phyloP scores from a whole-genome alignment of 2,329 filamentous ascomycete species.

The Stemphylium beticola region DNA sequence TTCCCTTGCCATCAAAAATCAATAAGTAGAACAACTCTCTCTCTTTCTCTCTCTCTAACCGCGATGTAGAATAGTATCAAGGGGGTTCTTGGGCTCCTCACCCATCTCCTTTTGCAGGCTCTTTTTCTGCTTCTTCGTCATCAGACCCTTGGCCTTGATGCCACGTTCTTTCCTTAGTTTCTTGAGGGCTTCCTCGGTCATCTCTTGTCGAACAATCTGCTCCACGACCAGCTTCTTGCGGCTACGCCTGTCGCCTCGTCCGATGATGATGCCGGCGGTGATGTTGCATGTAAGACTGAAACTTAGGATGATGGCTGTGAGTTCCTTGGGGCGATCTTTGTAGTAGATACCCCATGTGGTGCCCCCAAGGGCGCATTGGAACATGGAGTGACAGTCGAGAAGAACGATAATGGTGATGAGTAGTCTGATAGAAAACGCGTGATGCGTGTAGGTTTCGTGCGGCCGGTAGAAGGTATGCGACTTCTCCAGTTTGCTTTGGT shows the following conservation, averaged over 20 bases:
- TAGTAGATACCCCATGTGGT: slow-evolving; percentile 82
- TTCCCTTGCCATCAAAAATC: too few species aligned
- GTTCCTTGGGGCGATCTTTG: slow-evolving; percentile 69
- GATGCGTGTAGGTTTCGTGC: slow-evolving; percentile 83
- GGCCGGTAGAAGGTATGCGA: slow-evolving; percentile 90
- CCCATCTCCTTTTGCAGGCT: slow-evolving; percentile 26
- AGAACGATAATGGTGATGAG: slow-evolving; percentile 77
- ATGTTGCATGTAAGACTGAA: slow-evolving; percentile 80
- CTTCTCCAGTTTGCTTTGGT: slow-evolving; percentile 78
- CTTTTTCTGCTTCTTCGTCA: slow-evolving; percentile 34
- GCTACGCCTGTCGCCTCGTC: slow-evolving; percentile 74
- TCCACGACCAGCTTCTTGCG: slow-evolving; percentile 86
- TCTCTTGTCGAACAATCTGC: slow-evolving; percentile 74
- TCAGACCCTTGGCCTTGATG: slow-evolving; percentile 37
- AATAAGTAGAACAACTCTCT: not conserved
- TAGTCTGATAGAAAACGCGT: slow-evolving; percentile 75
- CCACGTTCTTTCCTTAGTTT: slow-evolving; percentile 57
- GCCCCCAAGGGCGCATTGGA: slow-evolving; percentile 80
- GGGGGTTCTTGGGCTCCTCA: slow-evolving; percentile 31
- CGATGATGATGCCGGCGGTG: slow-evolving; percentile 76
- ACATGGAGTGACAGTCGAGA: slow-evolving; percentile 77
- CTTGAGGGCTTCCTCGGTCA: slow-evolving; percentile 70
- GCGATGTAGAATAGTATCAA: slow-evolving; percentile 36
- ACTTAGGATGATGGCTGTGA: slow-evolving; percentile 83
- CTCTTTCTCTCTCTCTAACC: slow-evolving; percentile 15